Evolutionary conservation across 345 rosid species (phyloP), one percentile per base, ranked within the genome.

Genomic region (Ceriops tagal): DNA sequence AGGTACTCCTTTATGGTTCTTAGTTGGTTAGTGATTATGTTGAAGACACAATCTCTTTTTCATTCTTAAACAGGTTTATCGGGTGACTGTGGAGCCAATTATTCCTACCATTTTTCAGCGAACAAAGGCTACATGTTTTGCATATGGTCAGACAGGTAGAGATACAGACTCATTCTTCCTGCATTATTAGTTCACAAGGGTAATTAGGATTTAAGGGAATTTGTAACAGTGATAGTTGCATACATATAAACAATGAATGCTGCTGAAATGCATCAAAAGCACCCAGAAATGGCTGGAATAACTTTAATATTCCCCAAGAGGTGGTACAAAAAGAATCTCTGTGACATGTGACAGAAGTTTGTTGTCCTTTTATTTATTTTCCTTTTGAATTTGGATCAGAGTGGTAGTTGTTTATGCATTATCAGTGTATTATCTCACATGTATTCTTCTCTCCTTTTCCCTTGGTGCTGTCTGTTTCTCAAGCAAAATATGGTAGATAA

Each of bases 71-170:
- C 87, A 95, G 98, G 96, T 96, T 53, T 92, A 92, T 80, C 86
- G 85, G 58, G 91, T 59, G 39, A 92, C 99, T 9, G 92, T 96
- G 60, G 91, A 89, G 83, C 99, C 99, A 51, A 90, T 96, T 68
- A 90, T 96, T 67, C 99, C 99, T 62, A 85, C 68, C 62, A 90
- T 96, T 63, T 96, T 96, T 79, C 91, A 87, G 79, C 83, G 93
- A 77, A 92, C 95, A 70, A 96, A 96, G 82, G 99, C 99, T 66
- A 96, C 99, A 8, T 96, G 99, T 88, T 96, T 96, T 85, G 99
- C 99, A 20, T 96, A 96, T 84, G 99, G 98, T 71, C 99, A 96
- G 82, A 96, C 99, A 90, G 99, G 99, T 96, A 57, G 13, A 57
- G 15, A 22, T 66, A 35, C 34, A 32, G 1, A n/a, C 27, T 21